Conservation (phyloP, 768 basidiomycete genomes). For the Aureoboletus auriporus region DNA sequence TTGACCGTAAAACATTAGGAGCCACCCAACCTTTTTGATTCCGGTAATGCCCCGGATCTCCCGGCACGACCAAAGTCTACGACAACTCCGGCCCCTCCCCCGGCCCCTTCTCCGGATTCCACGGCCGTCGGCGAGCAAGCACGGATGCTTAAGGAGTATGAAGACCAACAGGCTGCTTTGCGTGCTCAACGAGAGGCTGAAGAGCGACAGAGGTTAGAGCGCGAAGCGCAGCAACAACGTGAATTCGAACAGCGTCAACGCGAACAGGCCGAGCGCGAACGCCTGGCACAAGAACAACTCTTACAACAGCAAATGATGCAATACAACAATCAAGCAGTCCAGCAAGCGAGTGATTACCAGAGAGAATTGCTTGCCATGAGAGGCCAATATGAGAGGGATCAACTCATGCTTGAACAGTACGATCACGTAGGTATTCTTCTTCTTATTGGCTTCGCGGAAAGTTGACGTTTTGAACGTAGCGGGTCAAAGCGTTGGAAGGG, state of each 20-base stretch:
- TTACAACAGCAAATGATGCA: constrained; percentile 80
- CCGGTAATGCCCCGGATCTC: constrained; percentile 78
- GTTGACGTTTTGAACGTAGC: constrained; percentile 40
- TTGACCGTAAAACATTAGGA: constrained; percentile 50
- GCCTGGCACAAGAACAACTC: constrained; percentile 85
- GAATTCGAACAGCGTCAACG: constrained; percentile 90
- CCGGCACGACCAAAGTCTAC: constrained; percentile 73
- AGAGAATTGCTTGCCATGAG: constrained; percentile 88
- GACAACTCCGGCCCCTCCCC: constrained; percentile 57
- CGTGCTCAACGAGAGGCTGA: constrained; percentile 77
- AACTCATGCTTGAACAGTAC: constrained; percentile 96
- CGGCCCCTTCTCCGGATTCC: constrained; percentile 66
- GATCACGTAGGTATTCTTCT: constrained; percentile 60
- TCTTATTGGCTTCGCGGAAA: not conserved
- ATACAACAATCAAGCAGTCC: constrained; percentile 71
- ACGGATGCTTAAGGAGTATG: constrained; percentile 92
- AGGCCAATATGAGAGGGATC: constrained; percentile 97
- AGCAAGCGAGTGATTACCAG: constrained; percentile 80
- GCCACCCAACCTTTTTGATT: constrained; percentile 90
- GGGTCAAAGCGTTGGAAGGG: constrained; percentile 93
- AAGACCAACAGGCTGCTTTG: constrained; percentile 91
- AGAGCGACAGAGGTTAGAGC: constrained; percentile 73
- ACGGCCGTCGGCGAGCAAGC: constrained; percentile 85
- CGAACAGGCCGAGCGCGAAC: constrained; percentile 84
- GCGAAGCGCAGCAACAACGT: constrained; percentile 71